Evolutionary conservation across 2,329 filamentous ascomycete genomes (phyloP).

Genomic region (Neocatenulostroma microsporum): DNA sequence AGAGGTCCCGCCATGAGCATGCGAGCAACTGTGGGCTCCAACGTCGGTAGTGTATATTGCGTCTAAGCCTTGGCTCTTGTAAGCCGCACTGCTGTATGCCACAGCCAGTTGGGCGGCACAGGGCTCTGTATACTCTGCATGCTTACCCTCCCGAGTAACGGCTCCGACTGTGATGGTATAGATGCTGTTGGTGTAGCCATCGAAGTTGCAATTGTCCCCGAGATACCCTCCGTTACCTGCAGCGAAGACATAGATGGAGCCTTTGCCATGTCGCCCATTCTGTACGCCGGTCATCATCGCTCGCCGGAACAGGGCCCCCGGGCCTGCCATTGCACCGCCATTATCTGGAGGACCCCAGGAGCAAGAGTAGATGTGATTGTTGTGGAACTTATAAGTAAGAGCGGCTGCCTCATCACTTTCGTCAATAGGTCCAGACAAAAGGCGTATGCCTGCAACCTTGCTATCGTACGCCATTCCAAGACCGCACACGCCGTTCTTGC

Average conservation of each 20-base stretch:
- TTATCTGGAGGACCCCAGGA: constrained; percentile 97
- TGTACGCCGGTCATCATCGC: constrained; percentile 92
- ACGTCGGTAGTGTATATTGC: constrained; percentile 96
- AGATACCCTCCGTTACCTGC: constrained; percentile 82
- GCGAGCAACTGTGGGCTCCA: constrained; percentile 67
- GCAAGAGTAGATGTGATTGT: constrained; percentile 96
- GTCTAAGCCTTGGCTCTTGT: no score
- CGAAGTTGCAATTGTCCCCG: constrained; percentile 98
- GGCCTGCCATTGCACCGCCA: constrained; percentile 86
- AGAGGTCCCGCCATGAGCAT: constrained; percentile 81
- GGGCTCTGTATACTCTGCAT: constrained; percentile 92
- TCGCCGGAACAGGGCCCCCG: constrained; percentile 75
- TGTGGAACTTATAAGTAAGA: constrained; percentile 83
- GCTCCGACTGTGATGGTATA: constrained; percentile 97
- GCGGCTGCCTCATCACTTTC: constrained; percentile 88
- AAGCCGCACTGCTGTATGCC: constrained; percentile 86
- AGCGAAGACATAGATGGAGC: constrained; percentile 93
- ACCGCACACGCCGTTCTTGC: constrained; percentile 83
- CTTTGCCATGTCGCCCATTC: constrained; percentile 71
- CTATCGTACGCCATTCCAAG: constrained; percentile 90
- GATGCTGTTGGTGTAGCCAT: constrained; percentile 98
- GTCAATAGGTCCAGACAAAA: constrained; percentile 80
- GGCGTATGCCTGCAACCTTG: constrained; percentile 83
- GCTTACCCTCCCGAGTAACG: constrained; percentile 75
- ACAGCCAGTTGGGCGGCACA: constrained; percentile 95